phyloP scores from a whole-genome alignment of 768 basidiomycete species.

The Mycena capillaripes region DNA sequence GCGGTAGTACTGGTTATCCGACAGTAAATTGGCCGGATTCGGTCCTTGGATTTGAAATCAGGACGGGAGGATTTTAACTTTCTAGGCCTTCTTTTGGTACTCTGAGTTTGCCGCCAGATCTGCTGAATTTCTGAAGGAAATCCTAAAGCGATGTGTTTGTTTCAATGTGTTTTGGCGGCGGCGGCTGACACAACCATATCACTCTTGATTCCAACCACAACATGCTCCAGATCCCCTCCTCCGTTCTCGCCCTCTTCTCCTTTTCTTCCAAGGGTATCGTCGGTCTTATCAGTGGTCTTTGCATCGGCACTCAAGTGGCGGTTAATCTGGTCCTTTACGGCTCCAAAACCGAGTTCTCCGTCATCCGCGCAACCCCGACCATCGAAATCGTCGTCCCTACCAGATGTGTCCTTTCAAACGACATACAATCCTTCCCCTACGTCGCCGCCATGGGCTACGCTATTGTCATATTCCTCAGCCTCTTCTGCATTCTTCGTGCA shows the following conservation, averaged over 20 bases:
- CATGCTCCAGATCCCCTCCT: constrained; percentile 12
- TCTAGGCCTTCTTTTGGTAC: too few species aligned
- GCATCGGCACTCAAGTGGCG: neutral
- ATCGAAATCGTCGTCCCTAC: constrained; percentile 1
- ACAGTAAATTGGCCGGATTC: too few species aligned
- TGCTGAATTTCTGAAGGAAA: too few species aligned
- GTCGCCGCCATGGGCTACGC: constrained; percentile 2
- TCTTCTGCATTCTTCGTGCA: constrained; percentile 19
- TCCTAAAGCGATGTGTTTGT: too few species aligned
- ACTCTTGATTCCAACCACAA: neutral
- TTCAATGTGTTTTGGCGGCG: neutral
- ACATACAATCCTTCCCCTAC: neutral
- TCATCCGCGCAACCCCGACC: neutral
- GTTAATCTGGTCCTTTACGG: neutral
- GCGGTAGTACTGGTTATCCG: too few species aligned
- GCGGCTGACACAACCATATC: neutral
- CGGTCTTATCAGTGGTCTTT: neutral
- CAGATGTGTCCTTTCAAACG: constrained; percentile 7
- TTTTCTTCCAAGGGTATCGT: neutral
- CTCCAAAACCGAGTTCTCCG: neutral
- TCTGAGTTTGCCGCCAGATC: too few species aligned
- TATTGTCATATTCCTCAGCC: neutral
- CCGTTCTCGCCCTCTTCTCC: neutral
- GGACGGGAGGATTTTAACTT: too few species aligned
- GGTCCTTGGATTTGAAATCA: too few species aligned